phyloP scores from a whole-genome alignment of 768 basidiomycete genomes.

The Xerocomellus intermedius region DNA sequence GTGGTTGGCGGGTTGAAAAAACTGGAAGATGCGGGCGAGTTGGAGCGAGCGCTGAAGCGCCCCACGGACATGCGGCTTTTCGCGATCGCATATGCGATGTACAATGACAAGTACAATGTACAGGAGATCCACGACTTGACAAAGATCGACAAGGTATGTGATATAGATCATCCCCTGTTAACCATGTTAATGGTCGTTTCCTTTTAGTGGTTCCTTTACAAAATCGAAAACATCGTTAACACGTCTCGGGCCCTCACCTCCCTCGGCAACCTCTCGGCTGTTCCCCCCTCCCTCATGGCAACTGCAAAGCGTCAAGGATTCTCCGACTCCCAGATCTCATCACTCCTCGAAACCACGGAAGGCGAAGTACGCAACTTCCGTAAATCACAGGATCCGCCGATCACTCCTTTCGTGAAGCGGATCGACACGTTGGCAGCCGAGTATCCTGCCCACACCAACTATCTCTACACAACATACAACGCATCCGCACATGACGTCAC shows the following conservation, averaged over 20 bases:
- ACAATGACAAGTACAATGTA: constrained; percentile 86
- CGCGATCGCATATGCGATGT: constrained; percentile 97
- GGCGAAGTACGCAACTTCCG: constrained; percentile 78
- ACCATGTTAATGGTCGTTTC: background rate
- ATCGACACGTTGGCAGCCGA: constrained; percentile 99
- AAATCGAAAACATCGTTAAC: constrained; percentile 97
- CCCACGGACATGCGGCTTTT: constrained; percentile 97
- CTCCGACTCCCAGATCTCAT: constrained; percentile 89
- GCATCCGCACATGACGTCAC: constrained; percentile 93
- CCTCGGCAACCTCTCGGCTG: constrained; percentile 63
- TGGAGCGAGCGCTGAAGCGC: constrained; percentile 72
- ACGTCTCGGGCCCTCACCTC: constrained; percentile 75
- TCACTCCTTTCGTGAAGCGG: constrained; percentile 97
- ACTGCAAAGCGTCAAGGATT: constrained; percentile 95
- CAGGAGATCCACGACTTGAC: constrained; percentile 90
- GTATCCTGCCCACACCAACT: constrained; percentile 98
- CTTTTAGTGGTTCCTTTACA: constrained; percentile 92
- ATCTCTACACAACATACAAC: constrained; percentile 99
- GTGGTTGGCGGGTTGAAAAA: constrained; percentile 89
- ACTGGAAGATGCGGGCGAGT: constrained; percentile 59
- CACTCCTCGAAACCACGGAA: constrained; percentile 72
- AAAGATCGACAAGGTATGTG: constrained; percentile 89
- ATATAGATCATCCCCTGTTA: background rate
- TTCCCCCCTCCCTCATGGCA: constrained; percentile 75
- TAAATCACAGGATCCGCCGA: constrained; percentile 65